A percentile compares a stretch with the other conserved stretches of the same genome.
Evolutionary conservation across 106 monocot species (phyloP).

Genomic region (Dactylorhiza incarnata): DNA sequence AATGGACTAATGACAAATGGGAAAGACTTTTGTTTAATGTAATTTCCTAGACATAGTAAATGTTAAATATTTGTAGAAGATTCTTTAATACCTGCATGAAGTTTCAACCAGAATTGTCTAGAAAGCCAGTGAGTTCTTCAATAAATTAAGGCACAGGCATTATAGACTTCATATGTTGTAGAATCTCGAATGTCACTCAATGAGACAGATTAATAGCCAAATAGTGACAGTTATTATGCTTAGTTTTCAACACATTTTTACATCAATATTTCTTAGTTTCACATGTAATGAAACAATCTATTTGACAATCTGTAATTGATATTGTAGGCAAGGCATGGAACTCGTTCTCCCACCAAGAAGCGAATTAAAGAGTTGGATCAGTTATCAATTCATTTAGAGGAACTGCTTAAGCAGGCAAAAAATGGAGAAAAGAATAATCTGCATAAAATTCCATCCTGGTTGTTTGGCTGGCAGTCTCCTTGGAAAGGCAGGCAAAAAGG

Average conservation of each 20-base stretch:
- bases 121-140: not conserved
- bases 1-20: not conserved
- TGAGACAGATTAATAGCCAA: not conserved
- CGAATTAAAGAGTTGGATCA: constrained; percentile 89
- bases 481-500: constrained; percentile 87
- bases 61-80: not conserved
- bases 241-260: not conserved
- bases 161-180: not conserved
- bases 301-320: not conserved
- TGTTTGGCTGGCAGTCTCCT: constrained; percentile 80
- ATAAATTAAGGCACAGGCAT: not conserved
- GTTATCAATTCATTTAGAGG: constrained; percentile 44
- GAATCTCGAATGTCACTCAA: not conserved
- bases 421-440: constrained; percentile 5
- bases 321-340: constrained; percentile 89
- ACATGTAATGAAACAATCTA: not conserved
- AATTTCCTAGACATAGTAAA: not conserved
- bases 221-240: not conserved
- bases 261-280: not conserved
- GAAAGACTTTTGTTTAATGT: not conserved
- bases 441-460: constrained; percentile 65
- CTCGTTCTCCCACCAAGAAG: constrained; percentile 89
- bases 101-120: not conserved
- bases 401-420: constrained; percentile 45
- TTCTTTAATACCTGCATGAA: not conserved